A percentile compares a stretch with the other conserved stretches of the same genome.
phyloP scores from a whole-genome alignment of 202 grass and related monocot species.

The Miscanthus sacchariflorus region DNA sequence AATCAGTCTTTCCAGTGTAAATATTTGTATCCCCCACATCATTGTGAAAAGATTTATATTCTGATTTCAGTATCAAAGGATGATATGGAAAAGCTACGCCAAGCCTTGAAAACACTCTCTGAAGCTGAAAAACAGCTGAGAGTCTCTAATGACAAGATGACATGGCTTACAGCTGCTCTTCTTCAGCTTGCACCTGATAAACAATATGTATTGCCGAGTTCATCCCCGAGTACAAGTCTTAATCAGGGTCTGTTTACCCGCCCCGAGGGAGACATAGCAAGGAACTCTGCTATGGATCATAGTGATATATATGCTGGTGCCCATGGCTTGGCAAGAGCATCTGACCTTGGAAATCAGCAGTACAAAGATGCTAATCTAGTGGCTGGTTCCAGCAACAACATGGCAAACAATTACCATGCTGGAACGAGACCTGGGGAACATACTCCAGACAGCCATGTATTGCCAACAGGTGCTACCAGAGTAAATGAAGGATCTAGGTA shows the following conservation, averaged over 20 bases:
- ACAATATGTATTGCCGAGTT: slow-evolving; percentile 74
- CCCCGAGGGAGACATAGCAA: slow-evolving; percentile 45
- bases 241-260: slow-evolving; percentile 53
- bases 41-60: slow-evolving; percentile 45
- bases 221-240: slow-evolving; percentile 65
- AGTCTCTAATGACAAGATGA: slow-evolving; percentile 87
- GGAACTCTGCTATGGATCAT: slow-evolving; percentile 42
- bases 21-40: slow-evolving; percentile 29
- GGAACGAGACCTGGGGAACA: slow-evolving; percentile 45
- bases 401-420: slow-evolving; percentile 36
- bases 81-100: slow-evolving; percentile 91
- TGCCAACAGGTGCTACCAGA: slow-evolving; percentile 46
- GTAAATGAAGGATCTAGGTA: slow-evolving; percentile 53
- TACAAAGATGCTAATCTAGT: slow-evolving; percentile 34
- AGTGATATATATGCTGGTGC: slow-evolving; percentile 37
- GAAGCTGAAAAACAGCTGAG: slow-evolving; percentile 98
- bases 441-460: slow-evolving; percentile 45
- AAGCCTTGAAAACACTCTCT: slow-evolving; percentile 88
- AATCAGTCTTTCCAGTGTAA: slow-evolving; percentile 1
- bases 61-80: slow-evolving; percentile 90
- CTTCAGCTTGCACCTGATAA: slow-evolving; percentile 98
- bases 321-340: slow-evolving; percentile 40
- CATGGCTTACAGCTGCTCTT: slow-evolving; percentile 95
- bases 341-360: slow-evolving; percentile 36
- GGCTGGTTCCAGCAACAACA: slow-evolving; percentile 31